Percentiles rank a stretch among this genome's conserved stretches.
phyloP scores from a whole-genome alignment of 1,284 basidiomycete species.

The Cutaneotrichosporon spelunceum region DNA sequence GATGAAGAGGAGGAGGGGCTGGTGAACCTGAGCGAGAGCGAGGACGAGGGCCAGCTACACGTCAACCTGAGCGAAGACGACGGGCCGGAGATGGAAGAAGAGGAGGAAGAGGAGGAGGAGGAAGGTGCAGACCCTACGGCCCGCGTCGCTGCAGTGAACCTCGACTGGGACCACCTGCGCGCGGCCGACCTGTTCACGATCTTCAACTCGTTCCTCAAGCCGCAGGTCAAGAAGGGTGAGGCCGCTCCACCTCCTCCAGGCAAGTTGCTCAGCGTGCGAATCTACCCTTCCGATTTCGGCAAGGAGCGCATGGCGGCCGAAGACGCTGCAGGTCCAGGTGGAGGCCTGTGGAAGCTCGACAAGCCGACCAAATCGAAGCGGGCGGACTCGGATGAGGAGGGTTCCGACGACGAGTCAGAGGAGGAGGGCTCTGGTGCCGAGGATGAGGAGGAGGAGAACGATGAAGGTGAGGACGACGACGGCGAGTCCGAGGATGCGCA shows the following conservation, averaged over 20 bases:
- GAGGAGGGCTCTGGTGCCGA: slow-evolving; percentile 23
- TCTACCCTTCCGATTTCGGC: slow-evolving; percentile 94
- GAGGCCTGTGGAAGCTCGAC: slow-evolving; percentile 65
- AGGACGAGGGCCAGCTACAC: slow-evolving; percentile 51
- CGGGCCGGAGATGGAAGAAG: slow-evolving; percentile 36
- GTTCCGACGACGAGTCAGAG: slow-evolving; percentile 25
- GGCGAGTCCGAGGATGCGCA: slow-evolving; percentile 56
- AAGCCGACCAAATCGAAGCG: slow-evolving; percentile 12
- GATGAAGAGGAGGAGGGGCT: slow-evolving; percentile 51
- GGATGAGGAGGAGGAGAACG: slow-evolving; percentile 27
- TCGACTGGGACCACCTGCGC: slow-evolving; percentile 97
- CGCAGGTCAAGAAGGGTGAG: slow-evolving; percentile 23
- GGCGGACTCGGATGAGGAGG: slow-evolving; percentile 1
- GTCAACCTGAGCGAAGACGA: slow-evolving; percentile 63
- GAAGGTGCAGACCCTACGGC: slow-evolving; percentile 56
- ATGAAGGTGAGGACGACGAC: slow-evolving; percentile 22
- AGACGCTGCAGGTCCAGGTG: slow-evolving; percentile 84
- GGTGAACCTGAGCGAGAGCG: slow-evolving; percentile 57
- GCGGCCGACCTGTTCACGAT: slow-evolving; percentile 90
- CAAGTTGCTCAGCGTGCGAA: slow-evolving; percentile 67
- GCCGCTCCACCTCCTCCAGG: slow-evolving; percentile 55
- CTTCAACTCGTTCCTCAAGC: slow-evolving; percentile 74
- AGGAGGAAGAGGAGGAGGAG: slow-evolving; percentile 49
- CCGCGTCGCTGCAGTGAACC: slow-evolving; percentile 86
- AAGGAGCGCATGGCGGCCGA: slow-evolving; percentile 82